Evolutionary conservation across 208 protist species (phyloP), one percentile per base, ranked within the genome.

Genomic region (Wallacemonas rigidus): DNA sequence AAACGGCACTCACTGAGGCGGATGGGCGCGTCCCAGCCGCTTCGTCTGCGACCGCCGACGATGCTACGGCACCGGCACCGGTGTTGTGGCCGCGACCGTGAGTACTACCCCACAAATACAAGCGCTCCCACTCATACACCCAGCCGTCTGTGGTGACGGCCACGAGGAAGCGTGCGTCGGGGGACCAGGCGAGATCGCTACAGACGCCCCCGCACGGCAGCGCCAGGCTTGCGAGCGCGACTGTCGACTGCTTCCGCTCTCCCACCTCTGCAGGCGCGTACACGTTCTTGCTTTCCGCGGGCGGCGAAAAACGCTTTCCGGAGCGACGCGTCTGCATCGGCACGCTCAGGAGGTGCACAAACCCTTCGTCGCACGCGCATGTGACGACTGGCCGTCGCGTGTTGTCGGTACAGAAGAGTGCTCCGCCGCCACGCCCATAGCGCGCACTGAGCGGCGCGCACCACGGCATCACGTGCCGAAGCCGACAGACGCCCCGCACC

Each of bases 51-150:
- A 26, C 26, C 26, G 26, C 26, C 26, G 26, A 26, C 26, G 26
- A 26, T 26, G 26, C 26, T 0, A 26, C 26, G 26, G 26, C 26
- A 26, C 26, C 26, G 26, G 26, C 26, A 26, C 26, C 26, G 26
- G 26, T 26, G 26, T 26, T 40, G 26, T 15, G 7, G 58, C 40
- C 40, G 58, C 38, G 11, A 38, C 58, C 14, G 41, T 2, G 12
- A 45, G 7, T n/a, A 14, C 26, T 15, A 36, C 60, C 3, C 60
- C 60, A 65, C 40, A 87, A 72, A 47, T 87, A 82, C 38, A 90
- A 71, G 35, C 85, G 82, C 35, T 77, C 74, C 86, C 86, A 91
- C 45, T 88, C 77, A 57, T 91, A 88, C 9, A 91, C 69, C 50
- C 77, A 75, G 17, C 86, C 86, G 50, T 88, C 83, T 17, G 71